Evolutionary conservation across 208 protist genomes (phyloP).

Genomic region (Trypanosoma vivax): DNA sequence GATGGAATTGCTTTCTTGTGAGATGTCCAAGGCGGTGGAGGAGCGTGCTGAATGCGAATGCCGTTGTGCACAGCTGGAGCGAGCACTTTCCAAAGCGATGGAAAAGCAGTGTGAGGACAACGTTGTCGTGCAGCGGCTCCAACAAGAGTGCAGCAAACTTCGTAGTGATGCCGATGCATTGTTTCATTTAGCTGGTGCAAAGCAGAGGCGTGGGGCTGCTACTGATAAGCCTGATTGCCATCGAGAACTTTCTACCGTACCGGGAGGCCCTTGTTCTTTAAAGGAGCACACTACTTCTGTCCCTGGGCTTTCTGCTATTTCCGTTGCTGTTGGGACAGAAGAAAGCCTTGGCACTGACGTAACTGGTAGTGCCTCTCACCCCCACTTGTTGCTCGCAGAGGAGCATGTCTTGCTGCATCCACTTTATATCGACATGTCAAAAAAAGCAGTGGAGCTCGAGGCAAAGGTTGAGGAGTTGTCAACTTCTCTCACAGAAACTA

Average conservation of each 20-base stretch:
- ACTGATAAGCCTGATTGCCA: neutral
- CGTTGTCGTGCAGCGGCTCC: neutral
- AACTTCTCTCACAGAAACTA: too few species aligned
- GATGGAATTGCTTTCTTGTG: neutral
- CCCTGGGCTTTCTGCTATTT: too few species aligned
- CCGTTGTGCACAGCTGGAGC: slow-evolving; percentile 14
- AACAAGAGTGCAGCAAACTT: slow-evolving; percentile 2
- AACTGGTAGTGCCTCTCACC: too few species aligned
- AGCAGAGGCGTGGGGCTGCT: neutral
- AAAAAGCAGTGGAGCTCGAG: too few species aligned
- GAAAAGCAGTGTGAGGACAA: slow-evolving; percentile 1
- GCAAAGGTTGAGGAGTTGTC: too few species aligned
- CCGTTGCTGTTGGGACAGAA: too few species aligned
- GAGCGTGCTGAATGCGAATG: neutral
- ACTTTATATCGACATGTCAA: too few species aligned
- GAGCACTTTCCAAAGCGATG: neutral
- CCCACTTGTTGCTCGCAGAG: too few species aligned
- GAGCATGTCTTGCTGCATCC: too few species aligned
- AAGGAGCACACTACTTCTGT: too few species aligned
- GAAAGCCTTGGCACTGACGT: too few species aligned
- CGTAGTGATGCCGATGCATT: neutral
- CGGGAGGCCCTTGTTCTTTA: too few species aligned
- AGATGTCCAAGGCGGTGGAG: neutral
- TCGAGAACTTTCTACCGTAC: neutral
- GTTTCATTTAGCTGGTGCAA: neutral